Evolutionary conservation across 2,329 filamentous ascomycete genomes (phyloP).

Genomic region (Chaetomium strumarium): DNA sequence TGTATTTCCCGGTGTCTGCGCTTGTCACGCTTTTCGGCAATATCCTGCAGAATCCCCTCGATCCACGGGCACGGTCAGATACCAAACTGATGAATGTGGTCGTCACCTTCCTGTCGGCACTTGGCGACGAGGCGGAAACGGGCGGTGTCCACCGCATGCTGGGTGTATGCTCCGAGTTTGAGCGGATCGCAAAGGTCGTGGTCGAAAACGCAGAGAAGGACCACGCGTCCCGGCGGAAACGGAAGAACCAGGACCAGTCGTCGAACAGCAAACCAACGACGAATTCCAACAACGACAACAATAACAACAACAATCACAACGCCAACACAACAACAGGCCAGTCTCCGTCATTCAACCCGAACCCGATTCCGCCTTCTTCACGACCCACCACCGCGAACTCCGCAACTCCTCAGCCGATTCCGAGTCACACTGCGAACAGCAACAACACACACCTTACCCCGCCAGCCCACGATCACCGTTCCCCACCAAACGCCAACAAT

Average conservation of each 20-base stretch:
- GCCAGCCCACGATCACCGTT: constrained; percentile 23
- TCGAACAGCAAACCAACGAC: constrained; percentile 13
- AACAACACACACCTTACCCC: constrained; percentile 29
- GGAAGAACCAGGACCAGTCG: constrained; percentile 60
- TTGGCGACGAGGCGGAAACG: constrained; percentile 84
- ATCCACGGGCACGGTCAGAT: constrained; percentile 81
- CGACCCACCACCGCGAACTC: constrained; percentile 28
- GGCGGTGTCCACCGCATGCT: constrained; percentile 92
- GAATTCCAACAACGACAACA: constrained; percentile 3
- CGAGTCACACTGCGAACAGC: constrained; percentile 17
- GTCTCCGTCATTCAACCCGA: constrained; percentile 22
- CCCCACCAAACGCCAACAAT: constrained; percentile 30
- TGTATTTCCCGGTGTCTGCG: constrained; percentile 95
- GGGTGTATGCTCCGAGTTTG: constrained; percentile 90
- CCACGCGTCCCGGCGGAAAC: constrained; percentile 70
- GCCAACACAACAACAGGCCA: neutral
- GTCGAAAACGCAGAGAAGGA: constrained; percentile 90
- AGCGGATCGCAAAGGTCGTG: constrained; percentile 84
- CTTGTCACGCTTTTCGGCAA: constrained; percentile 94
- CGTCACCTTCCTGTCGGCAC: constrained; percentile 82
- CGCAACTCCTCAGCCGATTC: constrained; percentile 28
- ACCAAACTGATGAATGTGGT: constrained; percentile 88
- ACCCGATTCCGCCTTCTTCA: constrained; percentile 29
- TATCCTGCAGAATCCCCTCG: constrained; percentile 89
- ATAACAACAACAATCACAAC: neutral